Base-by-base conservation (phyloP, 495 filamentous ascomycete species). In the Pyrenopolyporus hunteri region DNA sequence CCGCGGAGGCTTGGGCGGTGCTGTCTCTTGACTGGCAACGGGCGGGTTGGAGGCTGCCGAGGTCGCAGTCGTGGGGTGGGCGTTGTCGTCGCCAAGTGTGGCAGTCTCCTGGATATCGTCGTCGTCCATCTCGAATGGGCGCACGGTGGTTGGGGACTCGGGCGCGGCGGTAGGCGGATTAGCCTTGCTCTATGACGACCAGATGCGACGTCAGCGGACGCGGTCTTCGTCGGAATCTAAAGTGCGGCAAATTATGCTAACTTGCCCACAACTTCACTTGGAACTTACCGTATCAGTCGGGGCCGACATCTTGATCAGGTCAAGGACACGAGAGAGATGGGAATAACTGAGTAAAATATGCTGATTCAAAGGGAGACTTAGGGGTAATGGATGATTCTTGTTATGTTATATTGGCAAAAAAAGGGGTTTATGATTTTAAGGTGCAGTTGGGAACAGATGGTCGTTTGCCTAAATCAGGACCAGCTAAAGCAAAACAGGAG, bases 1-100 rank as follows among this genome's bases (percentile, higher is more conserved):
- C 32, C 94, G 87, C 14, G 93, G 94, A 16, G 93, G 94, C 76
- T 97, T 96, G 35, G 89, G 82, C 47, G 92, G 93, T 57, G 90
- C 76, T 8, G 65, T 74, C 47, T 87, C 83, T 10, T 74, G 78
- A 14, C 76, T 64, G 6, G 53, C 23, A 11, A 68, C 71, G 59
- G 71, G 68, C 36, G 75, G 60, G 46, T 70, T 72, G 47, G 72
- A 33, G 5, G 58, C 9, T 26, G 53, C 25, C 32, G 65, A 43
- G 1, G 66, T 48, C 51, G 82, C 68, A 55, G 82, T 69, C 49
- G 63, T 65, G 64, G 70, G 65, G 70, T 73, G 46, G 71, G 67
- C 54, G 69, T 59, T 60, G 40, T 76, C 71, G 70, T 75, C 57
- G 70, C 74, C 68, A 37, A 78, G 65, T 52, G 82, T 48, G 51